phyloP scores from a whole-genome alignment of 768 basidiomycete species.

The Amanita exitialis region DNA sequence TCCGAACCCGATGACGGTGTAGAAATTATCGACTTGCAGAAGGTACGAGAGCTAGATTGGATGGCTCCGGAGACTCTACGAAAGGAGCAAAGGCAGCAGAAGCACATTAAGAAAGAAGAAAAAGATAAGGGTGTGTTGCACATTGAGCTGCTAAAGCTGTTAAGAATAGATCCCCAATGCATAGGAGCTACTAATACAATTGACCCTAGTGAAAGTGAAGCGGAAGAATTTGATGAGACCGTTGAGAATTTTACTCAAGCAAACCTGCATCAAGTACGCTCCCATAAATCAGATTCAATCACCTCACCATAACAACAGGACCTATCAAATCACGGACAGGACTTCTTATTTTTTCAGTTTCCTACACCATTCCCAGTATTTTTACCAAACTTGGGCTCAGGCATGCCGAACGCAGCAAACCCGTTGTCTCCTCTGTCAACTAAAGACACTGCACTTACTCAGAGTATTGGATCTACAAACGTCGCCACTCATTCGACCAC shows the following conservation, averaged over 20 bases:
- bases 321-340: slow-evolving; percentile 42
- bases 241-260: slow-evolving; percentile 51
- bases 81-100: slow-evolving; percentile 29
- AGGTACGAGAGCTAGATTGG: slow-evolving; percentile 73
- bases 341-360: slow-evolving; percentile 86
- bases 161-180: slow-evolving; percentile 10
- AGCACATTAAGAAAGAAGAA: slow-evolving; percentile 39
- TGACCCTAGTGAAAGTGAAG: slow-evolving; percentile 66
- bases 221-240: slow-evolving; percentile 71
- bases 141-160: not conserved
- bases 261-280: slow-evolving; percentile 26
- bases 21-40: slow-evolving; percentile 78
- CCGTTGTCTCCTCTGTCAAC: slow-evolving; percentile 20
- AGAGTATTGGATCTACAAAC: slow-evolving; percentile 39
- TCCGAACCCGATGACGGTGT: slow-evolving; percentile 86
- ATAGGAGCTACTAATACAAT: slow-evolving; percentile 50
- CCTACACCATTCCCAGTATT: slow-evolving; percentile 80
- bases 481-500: slow-evolving; percentile 18
- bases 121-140: slow-evolving; percentile 8
- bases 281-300: not conserved
- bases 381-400: slow-evolving; percentile 23
- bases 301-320: slow-evolving; percentile 25
- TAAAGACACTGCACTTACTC: slow-evolving; percentile 58
- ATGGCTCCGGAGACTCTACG: slow-evolving; percentile 76
- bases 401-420: slow-evolving; percentile 6